A percentile compares a stretch with the other conserved stretches of the same genome.
Evolutionary conservation across 805 yeast genomes (phyloP).

Genomic region (Saturnispora sanitii): DNA sequence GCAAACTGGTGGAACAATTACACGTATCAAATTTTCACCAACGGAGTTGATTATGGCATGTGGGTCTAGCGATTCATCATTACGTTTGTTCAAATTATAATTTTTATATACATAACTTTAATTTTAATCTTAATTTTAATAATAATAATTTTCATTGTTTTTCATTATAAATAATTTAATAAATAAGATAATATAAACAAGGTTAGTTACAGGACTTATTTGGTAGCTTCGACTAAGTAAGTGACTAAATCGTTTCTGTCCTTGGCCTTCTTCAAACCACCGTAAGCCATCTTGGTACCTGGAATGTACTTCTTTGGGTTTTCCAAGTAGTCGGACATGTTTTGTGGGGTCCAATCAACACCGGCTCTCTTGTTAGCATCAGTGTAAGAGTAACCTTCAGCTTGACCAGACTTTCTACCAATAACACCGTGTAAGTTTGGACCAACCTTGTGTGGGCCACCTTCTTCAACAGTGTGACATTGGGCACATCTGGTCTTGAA

Average conservation of each 20-base stretch:
- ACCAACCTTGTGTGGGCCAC: constrained; percentile 98
- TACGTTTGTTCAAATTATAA: constrained; percentile 26
- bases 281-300: constrained; percentile 99
- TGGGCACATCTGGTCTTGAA: constrained; percentile 99
- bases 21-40: constrained; percentile 50
- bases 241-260: constrained; percentile 96
- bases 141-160: not conserved
- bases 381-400: constrained; percentile 90
- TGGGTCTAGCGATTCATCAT: constrained; percentile 59
- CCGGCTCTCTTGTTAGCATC: constrained; percentile 98
- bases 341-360: constrained; percentile 77
- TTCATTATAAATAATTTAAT: constrained; percentile 5
- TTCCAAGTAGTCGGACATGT: constrained; percentile 90
- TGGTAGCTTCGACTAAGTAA: constrained; percentile 54
- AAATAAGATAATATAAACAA: not conserved
- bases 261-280: constrained; percentile 98
- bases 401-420: constrained; percentile 87
- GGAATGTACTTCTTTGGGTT: constrained; percentile 99
- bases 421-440: constrained; percentile 95
- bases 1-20: constrained; percentile 54
- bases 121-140: too few relatives aligned
- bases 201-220: constrained; percentile 26
- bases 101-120: too few relatives aligned
- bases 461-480: constrained; percentile 94
- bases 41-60: constrained; percentile 36